phyloP scores from a whole-genome alignment of 768 basidiomycete genomes.

The Sporobolomyces roseus region DNA sequence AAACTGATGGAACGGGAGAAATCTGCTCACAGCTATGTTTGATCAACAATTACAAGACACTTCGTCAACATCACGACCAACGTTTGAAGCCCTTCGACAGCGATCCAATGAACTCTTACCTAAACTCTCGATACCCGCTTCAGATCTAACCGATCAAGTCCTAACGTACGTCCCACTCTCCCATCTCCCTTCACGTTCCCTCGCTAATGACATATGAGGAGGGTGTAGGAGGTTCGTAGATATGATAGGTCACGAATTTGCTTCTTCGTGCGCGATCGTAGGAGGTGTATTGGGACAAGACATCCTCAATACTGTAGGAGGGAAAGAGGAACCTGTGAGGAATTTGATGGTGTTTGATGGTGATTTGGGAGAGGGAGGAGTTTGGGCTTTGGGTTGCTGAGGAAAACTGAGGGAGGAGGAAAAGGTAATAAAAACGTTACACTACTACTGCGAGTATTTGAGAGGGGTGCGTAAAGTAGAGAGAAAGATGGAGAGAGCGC shows the following conservation, averaged over 20 bases:
- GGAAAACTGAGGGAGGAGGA: no score
- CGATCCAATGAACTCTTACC: conserved; percentile 40
- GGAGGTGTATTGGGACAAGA: conserved; percentile 95
- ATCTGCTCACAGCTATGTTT: conserved; percentile 46
- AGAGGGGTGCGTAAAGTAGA: no score
- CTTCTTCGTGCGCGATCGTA: conserved; percentile 87
- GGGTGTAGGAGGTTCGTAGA: conserved; percentile 60
- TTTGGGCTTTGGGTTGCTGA: conserved; percentile 46
- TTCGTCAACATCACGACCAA: conserved; percentile 47
- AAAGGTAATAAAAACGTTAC: no score
- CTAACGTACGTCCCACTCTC: conserved; percentile 42
- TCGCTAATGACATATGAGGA: conserved; percentile 22
- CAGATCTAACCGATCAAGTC: conserved; percentile 22
- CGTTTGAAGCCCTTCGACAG: conserved; percentile 53
- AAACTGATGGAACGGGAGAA: no score
- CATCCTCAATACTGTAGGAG: conserved; percentile 81
- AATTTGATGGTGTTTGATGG: conserved; percentile 91
- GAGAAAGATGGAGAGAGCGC: no score
- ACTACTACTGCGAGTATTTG: no score
- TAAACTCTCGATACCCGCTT: not conserved
- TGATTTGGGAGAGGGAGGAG: conserved; percentile 68
- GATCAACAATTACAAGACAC: not conserved
- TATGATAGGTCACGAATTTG: conserved; percentile 78
- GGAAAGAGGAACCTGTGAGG: conserved; percentile 84
- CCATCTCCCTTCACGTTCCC: not conserved